Conservation (phyloP, 352 stramenopile species). For the Salisapilia sapeloensis region DNA sequence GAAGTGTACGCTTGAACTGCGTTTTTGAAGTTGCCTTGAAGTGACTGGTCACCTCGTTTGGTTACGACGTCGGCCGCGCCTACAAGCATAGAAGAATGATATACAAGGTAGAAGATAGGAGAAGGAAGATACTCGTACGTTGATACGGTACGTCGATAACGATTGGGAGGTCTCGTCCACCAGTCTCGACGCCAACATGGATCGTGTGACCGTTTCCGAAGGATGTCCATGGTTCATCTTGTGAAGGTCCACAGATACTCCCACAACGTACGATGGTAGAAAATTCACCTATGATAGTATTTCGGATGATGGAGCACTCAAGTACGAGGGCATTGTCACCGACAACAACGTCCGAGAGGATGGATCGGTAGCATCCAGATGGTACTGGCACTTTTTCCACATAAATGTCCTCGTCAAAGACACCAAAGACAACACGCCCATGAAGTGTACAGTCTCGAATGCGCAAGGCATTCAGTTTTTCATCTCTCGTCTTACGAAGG, state of each 20-base stretch:
- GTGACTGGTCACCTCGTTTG: slow-evolving; percentile 13
- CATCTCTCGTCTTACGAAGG: slow-evolving; percentile 23
- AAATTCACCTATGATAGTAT: slow-evolving; percentile 21
- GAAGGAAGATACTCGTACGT: slow-evolving; percentile 6
- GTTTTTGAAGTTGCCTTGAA: slow-evolving; percentile 23
- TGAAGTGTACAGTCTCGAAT: slow-evolving; percentile 61
- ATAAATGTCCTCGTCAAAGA: slow-evolving; percentile 16
- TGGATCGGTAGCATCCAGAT: slow-evolving; percentile 49
- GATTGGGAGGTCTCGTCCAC: slow-evolving; percentile 46
- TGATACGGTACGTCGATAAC: slow-evolving; percentile 58
- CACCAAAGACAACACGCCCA: slow-evolving; percentile 36
- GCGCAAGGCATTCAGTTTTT: slow-evolving; percentile 10
- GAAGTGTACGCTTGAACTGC: slow-evolving; percentile 36
- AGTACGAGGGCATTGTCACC: slow-evolving; percentile 59
- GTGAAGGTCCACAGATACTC: slow-evolving; percentile 24
- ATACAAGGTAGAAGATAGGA: not conserved
- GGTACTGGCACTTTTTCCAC: slow-evolving; percentile 36
- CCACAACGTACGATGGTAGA: slow-evolving; percentile 52
- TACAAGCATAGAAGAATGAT: not conserved
- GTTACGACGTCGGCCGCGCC: slow-evolving; percentile 23
- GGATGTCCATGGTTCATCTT: slow-evolving; percentile 1
- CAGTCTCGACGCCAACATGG: slow-evolving; percentile 70
- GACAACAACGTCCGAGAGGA: slow-evolving; percentile 36
- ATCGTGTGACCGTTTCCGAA: slow-evolving; percentile 45
- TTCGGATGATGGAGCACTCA: slow-evolving; percentile 36